Evolutionary conservation across 148 eudicot species (phyloP).

Genomic region (Nyssa sinensis): DNA sequence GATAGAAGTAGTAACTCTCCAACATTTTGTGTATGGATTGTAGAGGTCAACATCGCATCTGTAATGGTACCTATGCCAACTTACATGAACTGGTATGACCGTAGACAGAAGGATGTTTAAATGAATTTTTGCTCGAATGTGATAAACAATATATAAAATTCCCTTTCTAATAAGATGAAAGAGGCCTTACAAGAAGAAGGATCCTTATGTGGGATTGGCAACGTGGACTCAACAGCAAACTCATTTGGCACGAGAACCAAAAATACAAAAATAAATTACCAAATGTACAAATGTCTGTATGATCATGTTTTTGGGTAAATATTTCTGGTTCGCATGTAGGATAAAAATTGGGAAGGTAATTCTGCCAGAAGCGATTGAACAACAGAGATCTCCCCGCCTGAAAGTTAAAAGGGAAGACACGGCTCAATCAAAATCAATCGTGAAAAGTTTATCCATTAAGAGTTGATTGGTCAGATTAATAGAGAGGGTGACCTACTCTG

Average conservation of each 20-base stretch:
- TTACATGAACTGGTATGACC: too few species aligned
- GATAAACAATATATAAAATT: constrained; percentile 14
- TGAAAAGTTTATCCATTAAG: not conserved
- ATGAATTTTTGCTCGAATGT: constrained; percentile 1
- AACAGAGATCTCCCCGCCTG: constrained; percentile 85
- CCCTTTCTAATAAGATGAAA: constrained; percentile 15
- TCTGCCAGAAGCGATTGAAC: constrained; percentile 90
- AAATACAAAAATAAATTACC: constrained; percentile 4
- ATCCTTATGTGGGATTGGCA: not conserved
- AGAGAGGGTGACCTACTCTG: constrained; percentile 51
- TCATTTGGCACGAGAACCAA: constrained; percentile 5
- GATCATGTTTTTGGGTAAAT: constrained; percentile 54
- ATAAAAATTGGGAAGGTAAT: constrained; percentile 83
- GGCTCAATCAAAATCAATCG: not conserved
- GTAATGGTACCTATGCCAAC: too few species aligned
- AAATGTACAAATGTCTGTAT: constrained; percentile 38
- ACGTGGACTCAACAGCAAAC: constrained; percentile 3
- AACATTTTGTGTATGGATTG: too few species aligned
- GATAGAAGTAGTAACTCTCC: too few species aligned
- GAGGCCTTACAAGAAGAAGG: not conserved
- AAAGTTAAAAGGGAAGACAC: constrained; percentile 19
- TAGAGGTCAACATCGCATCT: too few species aligned
- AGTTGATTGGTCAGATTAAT: not conserved
- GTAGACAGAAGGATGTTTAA: not conserved
- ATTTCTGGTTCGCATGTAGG: constrained; percentile 74